Evolutionary conservation across 192 early-diverging fungal genomes (phyloP).

Genomic region (Entomortierella lignicola): DNA sequence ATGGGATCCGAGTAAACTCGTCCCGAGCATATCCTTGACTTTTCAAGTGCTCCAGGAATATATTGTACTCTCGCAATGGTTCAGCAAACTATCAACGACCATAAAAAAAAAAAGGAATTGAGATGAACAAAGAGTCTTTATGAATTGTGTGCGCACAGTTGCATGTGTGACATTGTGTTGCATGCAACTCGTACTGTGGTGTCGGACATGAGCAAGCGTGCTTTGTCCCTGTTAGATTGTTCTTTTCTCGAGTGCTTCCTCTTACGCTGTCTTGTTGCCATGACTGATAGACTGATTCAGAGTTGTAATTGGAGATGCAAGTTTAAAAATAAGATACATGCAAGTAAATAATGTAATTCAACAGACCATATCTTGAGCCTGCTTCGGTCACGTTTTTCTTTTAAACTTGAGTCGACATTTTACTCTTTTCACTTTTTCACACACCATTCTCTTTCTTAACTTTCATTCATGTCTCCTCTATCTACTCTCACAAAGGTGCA

Average conservation of each 20-base stretch:
- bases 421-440: background rate
- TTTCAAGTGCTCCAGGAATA: slow-evolving; percentile 48
- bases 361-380: too few relatives aligned
- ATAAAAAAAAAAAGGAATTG: slow-evolving; percentile 1
- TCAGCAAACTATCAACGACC: slow-evolving; percentile 35
- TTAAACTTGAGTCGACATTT: too few relatives aligned
- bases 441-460: background rate
- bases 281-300: background rate
- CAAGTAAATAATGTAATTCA: too few relatives aligned
- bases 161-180: too few relatives aligned
- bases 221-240: slow-evolving; percentile 48
- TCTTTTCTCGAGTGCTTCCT: slow-evolving; percentile 42
- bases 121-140: background rate
- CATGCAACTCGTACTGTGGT: slow-evolving; percentile 24
- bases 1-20: slow-evolving; percentile 56
- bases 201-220: slow-evolving; percentile 20
- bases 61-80: slow-evolving; percentile 51
- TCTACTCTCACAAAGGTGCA: slow-evolving; percentile 17
- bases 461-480: background rate
- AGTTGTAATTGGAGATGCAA: background rate
- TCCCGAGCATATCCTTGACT: slow-evolving; percentile 54
- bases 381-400: too few relatives aligned
- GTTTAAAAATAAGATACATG: too few relatives aligned
- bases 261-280: slow-evolving; percentile 43
- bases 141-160: background rate